phyloP scores from a whole-genome alignment of 2,329 filamentous ascomycete genomes.

The Cyphellophora attinorum region DNA sequence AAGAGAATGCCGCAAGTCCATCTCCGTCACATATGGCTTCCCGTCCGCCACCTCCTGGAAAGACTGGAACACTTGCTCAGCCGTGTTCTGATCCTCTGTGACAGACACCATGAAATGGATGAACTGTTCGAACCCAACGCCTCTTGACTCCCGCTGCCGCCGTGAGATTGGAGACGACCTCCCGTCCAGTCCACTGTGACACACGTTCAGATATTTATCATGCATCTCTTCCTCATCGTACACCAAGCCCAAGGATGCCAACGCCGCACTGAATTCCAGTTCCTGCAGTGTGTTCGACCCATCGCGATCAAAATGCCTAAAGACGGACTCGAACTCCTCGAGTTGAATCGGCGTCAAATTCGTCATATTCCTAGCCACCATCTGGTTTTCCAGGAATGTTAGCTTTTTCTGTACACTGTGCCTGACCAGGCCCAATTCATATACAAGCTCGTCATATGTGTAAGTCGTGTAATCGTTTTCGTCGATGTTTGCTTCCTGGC shows the following conservation, averaged over 20 bases:
- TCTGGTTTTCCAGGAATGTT: constrained; percentile 93
- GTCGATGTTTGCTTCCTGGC: constrained; percentile 93
- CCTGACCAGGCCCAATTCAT: constrained; percentile 86
- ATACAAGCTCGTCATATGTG: constrained; percentile 90
- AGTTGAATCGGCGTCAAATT: constrained; percentile 96
- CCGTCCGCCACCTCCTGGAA: constrained; percentile 97
- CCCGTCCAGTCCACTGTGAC: constrained; percentile 25
- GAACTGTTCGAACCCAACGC: constrained; percentile 95
- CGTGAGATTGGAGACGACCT: constrained; percentile 28
- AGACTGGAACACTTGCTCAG: constrained; percentile 95
- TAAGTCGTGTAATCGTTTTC: constrained; percentile 99
- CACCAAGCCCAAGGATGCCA: constrained; percentile 89
- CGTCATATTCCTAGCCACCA: constrained; percentile 96
- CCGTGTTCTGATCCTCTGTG: constrained; percentile 96
- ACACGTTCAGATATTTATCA: constrained; percentile 83
- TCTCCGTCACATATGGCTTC: constrained; percentile 96
- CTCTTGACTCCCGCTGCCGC: constrained; percentile 28
- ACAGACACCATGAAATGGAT: constrained; percentile 99
- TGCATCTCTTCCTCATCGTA: constrained; percentile 99
- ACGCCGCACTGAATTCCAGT: constrained; percentile 87
- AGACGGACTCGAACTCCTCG: constrained; percentile 97
- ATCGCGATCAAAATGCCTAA: constrained; percentile 94
- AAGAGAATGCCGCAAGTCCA: constrained; percentile 87
- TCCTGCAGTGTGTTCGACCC: constrained; percentile 83
- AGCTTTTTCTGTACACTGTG: constrained; percentile 93